Evolutionary conservation across 441 rosid genomes (phyloP).

Genomic region (Erysimum cheiri): DNA sequence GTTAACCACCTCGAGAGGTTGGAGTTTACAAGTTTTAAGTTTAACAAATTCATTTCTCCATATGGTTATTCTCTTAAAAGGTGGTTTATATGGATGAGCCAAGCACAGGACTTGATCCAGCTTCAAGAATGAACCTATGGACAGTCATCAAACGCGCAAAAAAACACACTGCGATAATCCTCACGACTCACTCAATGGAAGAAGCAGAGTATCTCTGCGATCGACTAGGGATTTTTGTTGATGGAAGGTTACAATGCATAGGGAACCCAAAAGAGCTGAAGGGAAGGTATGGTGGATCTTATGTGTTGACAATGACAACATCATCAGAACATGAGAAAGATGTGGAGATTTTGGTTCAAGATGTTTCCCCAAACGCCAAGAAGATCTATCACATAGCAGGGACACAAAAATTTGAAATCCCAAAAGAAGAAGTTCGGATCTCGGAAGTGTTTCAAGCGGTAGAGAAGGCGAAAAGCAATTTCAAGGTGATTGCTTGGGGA

Average conservation of each 20-base stretch:
- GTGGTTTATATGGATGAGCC: constrained; percentile 99
- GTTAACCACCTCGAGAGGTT: not conserved
- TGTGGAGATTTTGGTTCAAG: constrained; percentile 64
- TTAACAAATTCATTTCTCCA: not conserved
- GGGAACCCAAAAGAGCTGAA: constrained; percentile 95
- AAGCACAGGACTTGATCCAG: constrained; percentile 96
- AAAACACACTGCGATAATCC: constrained; percentile 59
- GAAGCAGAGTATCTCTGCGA: constrained; percentile 95
- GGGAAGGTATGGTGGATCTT: constrained; percentile 88
- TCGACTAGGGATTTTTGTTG: constrained; percentile 86
- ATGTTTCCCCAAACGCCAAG: constrained; percentile 69
- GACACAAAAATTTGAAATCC: constrained; percentile 93
- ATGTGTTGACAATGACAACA: constrained; percentile 87
- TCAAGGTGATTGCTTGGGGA: constrained; percentile 90
- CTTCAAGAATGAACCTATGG: constrained; percentile 92
- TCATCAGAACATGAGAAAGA: constrained; percentile 56
- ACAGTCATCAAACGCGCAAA: constrained; percentile 82
- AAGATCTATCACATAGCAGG: constrained; percentile 82
- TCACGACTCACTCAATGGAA: constrained; percentile 99
- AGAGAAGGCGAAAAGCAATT: constrained; percentile 76
- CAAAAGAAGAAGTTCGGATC: constrained; percentile 72
- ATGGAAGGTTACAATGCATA: constrained; percentile 87
- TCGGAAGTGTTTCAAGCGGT: constrained; percentile 79
- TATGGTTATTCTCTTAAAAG: constrained; percentile 29
- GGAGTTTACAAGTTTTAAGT: not conserved